Evolutionary conservation across 2,329 filamentous ascomycete genomes (phyloP), one percentile per base, ranked within the genome.

Genomic region (Zalaria obscura): DNA sequence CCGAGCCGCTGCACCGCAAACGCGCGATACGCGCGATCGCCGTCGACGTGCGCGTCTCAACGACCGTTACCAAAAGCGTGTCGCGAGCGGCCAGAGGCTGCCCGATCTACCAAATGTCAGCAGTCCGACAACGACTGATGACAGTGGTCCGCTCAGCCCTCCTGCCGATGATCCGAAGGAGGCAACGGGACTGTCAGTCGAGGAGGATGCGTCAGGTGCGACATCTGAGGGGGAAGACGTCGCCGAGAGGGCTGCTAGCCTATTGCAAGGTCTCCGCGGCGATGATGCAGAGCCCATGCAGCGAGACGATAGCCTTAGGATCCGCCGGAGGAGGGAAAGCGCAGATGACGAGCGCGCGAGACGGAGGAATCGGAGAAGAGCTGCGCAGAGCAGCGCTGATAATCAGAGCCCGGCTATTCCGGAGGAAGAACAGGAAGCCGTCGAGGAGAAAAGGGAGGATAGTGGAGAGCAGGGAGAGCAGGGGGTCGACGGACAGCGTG

Each of bases 61-160:
- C 73, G 88, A 94, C 56, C 74, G 80, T 27, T 86, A 95, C 56
- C 84, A 93, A 63, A 83, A 91, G 28, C 83, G 89, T 46, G 76
- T 95, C 40, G 86, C 89, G 10, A 89, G 82, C 11, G 89, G 88
- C 5, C 86, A 94, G 54, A 75, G 89, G 55, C 81, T 93, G n/a
- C 84, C 83, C 2, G 86, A 93, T 10, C 28, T 48, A 6, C 39
- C 41, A 5, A 59, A 9, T 42, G 41, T 41, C n/a, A 27, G 36
- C 10, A 33, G 28, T 18, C 39, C 38, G 25, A 45, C 18, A 35
- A 43, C 27, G 8, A 25, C 39, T 28, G 48, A 45, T 5, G 46
- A 44, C 18, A 31, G 34, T 2, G 9, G 32, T n/a, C 39, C 57
- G 32, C 47, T 59, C 5, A 53, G 45, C 35, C 57, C 59, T 4